phyloP scores from a whole-genome alignment of 1,284 basidiomycete genomes.

The Apiotrichum akiyoshidainum region DNA sequence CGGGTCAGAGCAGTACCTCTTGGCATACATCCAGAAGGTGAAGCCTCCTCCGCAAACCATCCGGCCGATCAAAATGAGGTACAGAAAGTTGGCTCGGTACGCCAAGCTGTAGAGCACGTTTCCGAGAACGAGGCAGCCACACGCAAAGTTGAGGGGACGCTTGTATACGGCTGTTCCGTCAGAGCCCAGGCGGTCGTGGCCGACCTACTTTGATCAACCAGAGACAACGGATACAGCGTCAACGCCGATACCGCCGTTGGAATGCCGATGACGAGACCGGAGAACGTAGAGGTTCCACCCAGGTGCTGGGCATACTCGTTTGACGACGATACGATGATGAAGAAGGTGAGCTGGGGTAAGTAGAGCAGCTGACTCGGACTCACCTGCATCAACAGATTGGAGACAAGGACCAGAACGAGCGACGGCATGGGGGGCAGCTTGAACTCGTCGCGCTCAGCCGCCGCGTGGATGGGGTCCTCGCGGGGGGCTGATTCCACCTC shows the following conservation, averaged over 20 bases:
- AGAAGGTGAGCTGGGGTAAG: constrained; percentile 10
- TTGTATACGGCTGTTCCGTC: constrained; percentile 7
- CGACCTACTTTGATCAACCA: constrained; percentile 6
- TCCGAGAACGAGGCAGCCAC: constrained; percentile 6
- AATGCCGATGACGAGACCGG: constrained; percentile 14
- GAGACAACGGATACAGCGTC: constrained; percentile 4
- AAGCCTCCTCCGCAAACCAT: constrained; percentile 11
- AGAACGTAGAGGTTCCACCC: constrained; percentile 9
- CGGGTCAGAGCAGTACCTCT: constrained; percentile 15
- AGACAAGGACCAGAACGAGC: constrained; percentile 2
- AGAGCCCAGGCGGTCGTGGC: not conserved
- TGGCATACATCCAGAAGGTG: constrained; percentile 16
- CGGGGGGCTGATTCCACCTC: too few relatives aligned
- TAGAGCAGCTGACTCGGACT: not conserved
- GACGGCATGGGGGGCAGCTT: constrained; percentile 4
- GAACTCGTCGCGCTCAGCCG: constrained; percentile 2
- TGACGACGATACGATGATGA: constrained; percentile 11
- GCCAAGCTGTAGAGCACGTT: constrained; percentile 9
- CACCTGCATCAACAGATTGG: constrained; percentile 8
- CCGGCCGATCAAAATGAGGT: constrained; percentile 14
- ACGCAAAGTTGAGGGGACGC: constrained; percentile 11
- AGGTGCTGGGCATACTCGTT: constrained; percentile 15
- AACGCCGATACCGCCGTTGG: constrained; percentile 3
- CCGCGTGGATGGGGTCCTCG: too few relatives aligned
- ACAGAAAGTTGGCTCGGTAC: constrained; percentile 12